A percentile compares a stretch with the other conserved stretches of the same genome.
Conservation (phyloP, 2,329 filamentous ascomycete species). For the Calonectria leucothoes region DNA sequence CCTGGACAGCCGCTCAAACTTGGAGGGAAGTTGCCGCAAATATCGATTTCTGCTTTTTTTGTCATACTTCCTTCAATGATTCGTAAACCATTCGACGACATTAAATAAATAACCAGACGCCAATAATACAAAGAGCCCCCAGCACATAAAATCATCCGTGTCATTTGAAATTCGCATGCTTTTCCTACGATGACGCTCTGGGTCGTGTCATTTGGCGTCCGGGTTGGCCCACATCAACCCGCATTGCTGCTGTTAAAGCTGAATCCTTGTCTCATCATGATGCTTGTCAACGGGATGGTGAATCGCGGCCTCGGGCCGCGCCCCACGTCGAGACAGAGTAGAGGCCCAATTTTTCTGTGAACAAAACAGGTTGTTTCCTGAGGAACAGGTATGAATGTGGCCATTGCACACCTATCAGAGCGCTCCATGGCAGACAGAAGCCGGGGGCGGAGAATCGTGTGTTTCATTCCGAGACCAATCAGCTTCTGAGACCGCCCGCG, state of each 20-base stretch:
- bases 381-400: neutral
- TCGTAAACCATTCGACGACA: conserved; percentile 18
- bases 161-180: conserved; percentile 3
- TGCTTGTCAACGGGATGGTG: neutral
- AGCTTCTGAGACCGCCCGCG: neutral
- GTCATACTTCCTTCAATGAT: neutral
- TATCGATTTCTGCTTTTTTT: neutral
- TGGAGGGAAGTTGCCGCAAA: neutral
- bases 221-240: neutral
- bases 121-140: conserved; percentile 21
- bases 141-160: conserved; percentile 12
- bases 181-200: neutral
- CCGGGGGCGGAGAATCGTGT: neutral
- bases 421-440: neutral
- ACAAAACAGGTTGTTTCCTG: neutral
- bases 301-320: neutral
- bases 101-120: conserved; percentile 34
- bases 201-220: neutral
- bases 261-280: neutral
- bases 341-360: neutral
- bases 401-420: neutral
- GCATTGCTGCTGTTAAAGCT: neutral
- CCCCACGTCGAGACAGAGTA: neutral
- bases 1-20: neutral
- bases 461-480: conserved; percentile 1